These are phyloP conservation scores for Rhynchospora pubera DNA, from an alignment of 176 grass and related monocot species.

Conservation along the genomic window DNA sequence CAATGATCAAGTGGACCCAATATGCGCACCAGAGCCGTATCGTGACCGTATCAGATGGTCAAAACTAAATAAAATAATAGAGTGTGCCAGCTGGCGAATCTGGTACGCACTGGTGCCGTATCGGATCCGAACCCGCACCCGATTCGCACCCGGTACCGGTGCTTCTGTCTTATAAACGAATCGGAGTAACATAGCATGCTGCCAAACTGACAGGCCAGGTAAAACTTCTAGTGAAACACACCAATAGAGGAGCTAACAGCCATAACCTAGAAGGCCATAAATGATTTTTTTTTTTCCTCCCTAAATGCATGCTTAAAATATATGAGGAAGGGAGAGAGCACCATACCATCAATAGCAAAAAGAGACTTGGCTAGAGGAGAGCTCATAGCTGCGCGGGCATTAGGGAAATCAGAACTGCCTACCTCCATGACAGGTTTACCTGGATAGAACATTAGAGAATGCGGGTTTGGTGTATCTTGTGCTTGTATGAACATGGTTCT, in stretches of 20 bases:
- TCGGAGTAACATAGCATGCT: too few species aligned
- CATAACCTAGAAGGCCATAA: neutral
- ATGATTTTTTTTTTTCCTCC: neutral
- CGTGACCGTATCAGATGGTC: too few species aligned
- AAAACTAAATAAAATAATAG: too few species aligned
- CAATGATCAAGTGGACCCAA: too few species aligned
- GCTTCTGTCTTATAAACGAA: too few species aligned
- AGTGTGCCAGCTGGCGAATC: too few species aligned
- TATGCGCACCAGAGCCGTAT: too few species aligned
- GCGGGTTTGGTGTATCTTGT: conserved; percentile 74
- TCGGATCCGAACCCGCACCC: too few species aligned
- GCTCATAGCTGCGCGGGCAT: conserved; percentile 56
- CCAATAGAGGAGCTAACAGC: neutral
- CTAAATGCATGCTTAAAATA: neutral
- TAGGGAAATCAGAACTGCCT: conserved; percentile 93
- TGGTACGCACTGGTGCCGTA: too few species aligned
- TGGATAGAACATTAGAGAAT: conserved; percentile 95
- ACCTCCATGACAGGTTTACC: conserved; percentile 94
- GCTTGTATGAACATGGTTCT: conserved; percentile 98
- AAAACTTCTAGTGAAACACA: neutral
- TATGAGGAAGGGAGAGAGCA: neutral
- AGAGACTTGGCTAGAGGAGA: conserved; percentile 83
- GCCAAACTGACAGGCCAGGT: neutral
- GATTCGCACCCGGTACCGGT: too few species aligned
- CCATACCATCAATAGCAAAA: conserved; percentile 69